Conservation (phyloP, 202 grass and related monocot genomes). For the Setaria italica region DNA sequence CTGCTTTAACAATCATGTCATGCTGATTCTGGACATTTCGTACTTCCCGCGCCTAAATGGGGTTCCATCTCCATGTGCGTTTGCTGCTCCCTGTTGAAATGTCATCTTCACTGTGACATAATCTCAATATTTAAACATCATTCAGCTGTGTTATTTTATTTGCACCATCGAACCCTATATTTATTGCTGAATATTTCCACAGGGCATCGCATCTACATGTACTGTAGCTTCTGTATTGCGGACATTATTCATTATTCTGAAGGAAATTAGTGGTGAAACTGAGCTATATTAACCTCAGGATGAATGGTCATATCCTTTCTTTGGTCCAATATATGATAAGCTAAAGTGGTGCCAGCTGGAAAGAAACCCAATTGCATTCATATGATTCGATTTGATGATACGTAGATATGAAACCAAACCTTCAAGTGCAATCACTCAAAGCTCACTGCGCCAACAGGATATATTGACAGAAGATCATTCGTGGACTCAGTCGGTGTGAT, state of each 20-base stretch:
- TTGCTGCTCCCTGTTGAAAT: constrained; percentile 24
- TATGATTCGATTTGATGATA: too few species aligned
- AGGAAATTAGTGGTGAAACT: not conserved
- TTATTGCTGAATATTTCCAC: not conserved
- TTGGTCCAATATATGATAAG: constrained; percentile 1
- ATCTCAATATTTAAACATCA: not conserved
- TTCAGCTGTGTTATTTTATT: not conserved
- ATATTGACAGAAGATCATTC: not conserved
- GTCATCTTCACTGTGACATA: not conserved
- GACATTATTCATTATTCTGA: too few species aligned
- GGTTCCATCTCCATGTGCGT: too few species aligned
- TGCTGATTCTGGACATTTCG: constrained; percentile 29
- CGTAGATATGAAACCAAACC: not conserved
- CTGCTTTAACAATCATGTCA: constrained; percentile 25
- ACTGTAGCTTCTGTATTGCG: too few species aligned
- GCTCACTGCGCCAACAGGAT: not conserved
- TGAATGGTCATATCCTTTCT: not conserved
- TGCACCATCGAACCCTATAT: not conserved
- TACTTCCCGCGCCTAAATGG: too few species aligned
- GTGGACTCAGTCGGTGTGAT: not conserved
- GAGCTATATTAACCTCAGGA: not conserved
- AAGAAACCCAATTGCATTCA: too few species aligned
- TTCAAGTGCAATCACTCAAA: not conserved
- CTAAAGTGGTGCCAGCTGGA: not conserved
- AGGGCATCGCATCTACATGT: not conserved